These are phyloP conservation scores for Ophiobolus disseminans DNA, from an alignment of 2,329 filamentous ascomycete genomes.

Conservation along the genomic window DNA sequence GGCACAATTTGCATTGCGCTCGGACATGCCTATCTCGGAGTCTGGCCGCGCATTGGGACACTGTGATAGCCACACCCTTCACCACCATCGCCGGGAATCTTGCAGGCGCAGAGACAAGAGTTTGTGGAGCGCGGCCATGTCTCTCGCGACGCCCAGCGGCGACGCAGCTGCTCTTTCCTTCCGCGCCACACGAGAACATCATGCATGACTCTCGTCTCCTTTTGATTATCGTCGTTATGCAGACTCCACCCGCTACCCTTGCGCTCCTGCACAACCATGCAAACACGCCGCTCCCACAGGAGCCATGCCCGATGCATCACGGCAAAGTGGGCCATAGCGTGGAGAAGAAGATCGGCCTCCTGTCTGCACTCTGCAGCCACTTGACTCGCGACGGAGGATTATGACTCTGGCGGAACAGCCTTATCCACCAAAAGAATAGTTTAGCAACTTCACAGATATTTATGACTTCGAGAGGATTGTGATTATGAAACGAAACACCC, in stretches of 20 bases:
- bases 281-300: slow-evolving; percentile 23
- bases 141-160: background rate
- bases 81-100: background rate
- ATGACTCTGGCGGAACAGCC: slow-evolving; percentile 1
- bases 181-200: background rate
- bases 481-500: slow-evolving; percentile 4
- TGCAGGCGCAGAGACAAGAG: background rate
- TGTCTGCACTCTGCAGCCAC: slow-evolving; percentile 2
- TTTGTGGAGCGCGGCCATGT: background rate
- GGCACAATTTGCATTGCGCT: slow-evolving; percentile 21
- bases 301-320: slow-evolving; percentile 23
- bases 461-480: background rate
- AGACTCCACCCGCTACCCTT: background rate
- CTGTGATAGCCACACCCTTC: background rate
- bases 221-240: slow-evolving; percentile 3
- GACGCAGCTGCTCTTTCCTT: background rate
- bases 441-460: background rate
- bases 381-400: slow-evolving; percentile 5
- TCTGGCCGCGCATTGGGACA: slow-evolving; percentile 1
- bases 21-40: slow-evolving; percentile 22
- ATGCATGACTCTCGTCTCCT: background rate
- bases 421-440: background rate
- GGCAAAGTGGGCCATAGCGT: slow-evolving; percentile 12
- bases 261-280: slow-evolving; percentile 19
- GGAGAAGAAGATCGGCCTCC: slow-evolving; percentile 2